These are phyloP conservation scores for Batrachochytrium dendrobatidis DNA, from an alignment of 371 early-diverging fungal genomes.

Conservation along the genomic window DNA sequence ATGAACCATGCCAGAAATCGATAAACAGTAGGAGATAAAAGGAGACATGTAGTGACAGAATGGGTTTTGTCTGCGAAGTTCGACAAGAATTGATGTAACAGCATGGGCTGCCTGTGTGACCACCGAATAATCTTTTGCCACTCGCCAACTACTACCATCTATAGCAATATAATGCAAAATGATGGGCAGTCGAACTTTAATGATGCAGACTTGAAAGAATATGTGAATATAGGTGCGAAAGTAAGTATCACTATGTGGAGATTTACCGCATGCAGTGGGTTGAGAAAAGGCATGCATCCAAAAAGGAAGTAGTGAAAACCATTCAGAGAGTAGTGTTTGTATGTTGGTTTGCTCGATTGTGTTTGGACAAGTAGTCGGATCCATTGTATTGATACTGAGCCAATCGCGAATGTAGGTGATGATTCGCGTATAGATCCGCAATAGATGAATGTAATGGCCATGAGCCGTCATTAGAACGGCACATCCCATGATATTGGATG, in stretches of 20 bases:
- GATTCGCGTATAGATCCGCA: neutral
- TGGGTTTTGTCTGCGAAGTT: neutral
- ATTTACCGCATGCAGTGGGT: neutral
- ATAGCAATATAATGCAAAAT: neutral
- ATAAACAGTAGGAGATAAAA: neutral
- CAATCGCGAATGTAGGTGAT: neutral
- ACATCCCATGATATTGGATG: neutral
- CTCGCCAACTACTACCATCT: neutral
- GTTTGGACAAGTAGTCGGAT: neutral
- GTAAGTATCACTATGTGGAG: neutral
- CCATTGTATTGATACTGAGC: neutral
- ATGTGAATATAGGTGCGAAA: constrained; percentile 1
- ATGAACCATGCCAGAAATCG: neutral
- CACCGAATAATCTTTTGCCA: neutral
- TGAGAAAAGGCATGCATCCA: neutral
- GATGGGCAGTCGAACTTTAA: neutral
- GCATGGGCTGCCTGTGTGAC: neutral
- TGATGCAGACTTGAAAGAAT: neutral
- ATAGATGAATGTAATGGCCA: neutral
- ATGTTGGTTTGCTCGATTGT: neutral
- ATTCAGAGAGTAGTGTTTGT: neutral
- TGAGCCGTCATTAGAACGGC: neutral
- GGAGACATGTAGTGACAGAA: constrained; percentile 3
- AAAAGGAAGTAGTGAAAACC: neutral
- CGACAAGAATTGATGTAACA: neutral